Conservation (phyloP, 1,284 basidiomycete genomes). For the Heterobasidion parviporum region DNA sequence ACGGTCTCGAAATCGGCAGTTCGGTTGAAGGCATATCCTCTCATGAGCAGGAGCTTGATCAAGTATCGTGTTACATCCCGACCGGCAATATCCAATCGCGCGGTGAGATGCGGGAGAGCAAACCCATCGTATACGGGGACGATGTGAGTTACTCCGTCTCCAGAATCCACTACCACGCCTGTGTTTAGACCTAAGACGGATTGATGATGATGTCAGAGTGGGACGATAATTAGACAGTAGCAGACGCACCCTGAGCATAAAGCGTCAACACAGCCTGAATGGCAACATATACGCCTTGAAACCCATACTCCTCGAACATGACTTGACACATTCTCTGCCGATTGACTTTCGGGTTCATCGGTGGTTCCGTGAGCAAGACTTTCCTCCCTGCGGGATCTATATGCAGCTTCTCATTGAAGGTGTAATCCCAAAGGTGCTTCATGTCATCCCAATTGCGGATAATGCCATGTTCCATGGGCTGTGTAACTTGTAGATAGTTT, state of each 20-base stretch:
- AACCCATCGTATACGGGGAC: conserved; percentile 98
- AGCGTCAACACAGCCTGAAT: conserved; percentile 98
- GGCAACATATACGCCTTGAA: conserved; percentile 93
- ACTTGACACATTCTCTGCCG: conserved; percentile 93
- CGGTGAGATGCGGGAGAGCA: conserved; percentile 90
- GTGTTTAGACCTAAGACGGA: conserved; percentile 45
- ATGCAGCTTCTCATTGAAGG: conserved; percentile 92
- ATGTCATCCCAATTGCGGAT: conserved; percentile 99
- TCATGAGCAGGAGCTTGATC: conserved; percentile 97
- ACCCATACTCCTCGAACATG: conserved; percentile 99
- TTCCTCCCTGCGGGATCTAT: conserved; percentile 86
- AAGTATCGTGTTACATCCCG: conserved; percentile 97
- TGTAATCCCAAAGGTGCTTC: conserved; percentile 98
- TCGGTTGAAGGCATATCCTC: conserved; percentile 98
- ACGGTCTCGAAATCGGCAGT: conserved; percentile 99
- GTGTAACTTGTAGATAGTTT: conserved; percentile 93
- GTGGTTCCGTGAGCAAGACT: conserved; percentile 96
- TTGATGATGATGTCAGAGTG: too few relatives aligned
- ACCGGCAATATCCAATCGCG: conserved; percentile 93
- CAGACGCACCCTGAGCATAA: conserved; percentile 82
- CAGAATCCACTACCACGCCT: conserved; percentile 97
- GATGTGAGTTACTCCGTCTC: conserved; percentile 98
- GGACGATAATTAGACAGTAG: not conserved
- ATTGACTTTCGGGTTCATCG: conserved; percentile 97
- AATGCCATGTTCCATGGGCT: conserved; percentile 99